Evolutionary conservation across 192 early-diverging fungal genomes (phyloP), one percentile per base, ranked within the genome.

Genomic region (Pilobolus umbonatus): DNA sequence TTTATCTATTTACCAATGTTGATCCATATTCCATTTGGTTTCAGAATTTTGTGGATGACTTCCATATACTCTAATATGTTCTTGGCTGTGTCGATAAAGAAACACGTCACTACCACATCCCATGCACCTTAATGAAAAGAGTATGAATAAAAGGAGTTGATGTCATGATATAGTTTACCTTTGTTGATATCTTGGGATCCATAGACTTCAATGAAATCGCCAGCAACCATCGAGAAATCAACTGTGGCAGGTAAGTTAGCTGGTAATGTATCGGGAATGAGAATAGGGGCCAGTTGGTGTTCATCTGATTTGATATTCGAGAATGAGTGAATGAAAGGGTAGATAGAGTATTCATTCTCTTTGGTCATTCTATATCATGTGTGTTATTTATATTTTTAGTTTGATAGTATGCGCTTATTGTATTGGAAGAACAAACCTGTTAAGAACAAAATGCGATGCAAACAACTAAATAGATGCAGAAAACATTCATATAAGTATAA

Each of bases 1-100:
- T 26, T 35, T 12, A n/a, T 28, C 34, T 5, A 4, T 70, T 65
- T 73, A 82, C 81, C 83, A 17, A 88, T 67, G 62, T 93, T 93
- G 54, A 93, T 90, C 91, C 91, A 93, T 25, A 88, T 69, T 2
- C 87, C 91, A 24, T 83, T 85, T 8, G 81, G 77, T 65, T 88
- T 89, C 53, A 99, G 65, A 8, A 82, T 77, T 14, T 82, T 69
- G 69, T 86, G 77, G 60, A 99, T 88, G 1, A 86, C 80, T 44
- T 91, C 89, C 14, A 99, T 65, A 64, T 98, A 98, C 28, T 88
- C 82, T 28, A 95, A 62, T 26, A 93, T 84, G 57, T 98, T 95
- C 64, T 93, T 90, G 10, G 95, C 93, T 0, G 96, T 98, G 59
- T 99, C 96, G 44, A 99, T 88, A 70, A 99, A 99, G 77, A 94